Evolutionary conservation across 129 eudicot genomes (phyloP).

Genomic region (Flaveria robusta): DNA sequence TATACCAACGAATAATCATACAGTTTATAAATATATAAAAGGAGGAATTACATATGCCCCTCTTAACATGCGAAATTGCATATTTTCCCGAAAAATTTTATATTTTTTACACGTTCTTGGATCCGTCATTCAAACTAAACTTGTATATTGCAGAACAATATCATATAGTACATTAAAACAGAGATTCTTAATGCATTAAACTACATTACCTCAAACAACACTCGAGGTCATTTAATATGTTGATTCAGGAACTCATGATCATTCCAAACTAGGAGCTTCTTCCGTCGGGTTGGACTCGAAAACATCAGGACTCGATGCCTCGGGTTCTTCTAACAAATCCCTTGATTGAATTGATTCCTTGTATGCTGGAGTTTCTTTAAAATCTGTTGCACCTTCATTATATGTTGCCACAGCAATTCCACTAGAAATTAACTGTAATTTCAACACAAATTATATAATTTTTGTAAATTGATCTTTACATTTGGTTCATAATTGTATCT

Average conservation of each 20-base stretch:
- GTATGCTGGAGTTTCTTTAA: conserved; percentile 84
- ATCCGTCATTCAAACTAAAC: conserved; percentile 9
- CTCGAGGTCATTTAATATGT: conserved; percentile 6
- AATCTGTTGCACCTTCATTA: conserved; percentile 95
- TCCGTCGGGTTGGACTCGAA: conserved; percentile 96
- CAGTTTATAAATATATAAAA: too few species aligned
- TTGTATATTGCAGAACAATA: conserved; percentile 21
- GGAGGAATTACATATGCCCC: too few species aligned
- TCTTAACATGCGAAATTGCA: too few species aligned
- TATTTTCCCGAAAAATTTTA: too few species aligned
- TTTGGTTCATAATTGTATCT: background rate
- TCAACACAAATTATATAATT: conserved; percentile 3
- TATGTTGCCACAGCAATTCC: conserved; percentile 95
- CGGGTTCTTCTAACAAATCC: conserved; percentile 74
- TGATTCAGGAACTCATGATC: background rate
- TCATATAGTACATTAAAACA: conserved; percentile 13
- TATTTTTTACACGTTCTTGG: too few species aligned
- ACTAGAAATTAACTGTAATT: conserved; percentile 66
- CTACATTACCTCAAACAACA: conserved; percentile 15
- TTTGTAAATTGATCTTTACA: background rate
- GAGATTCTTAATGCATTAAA: background rate
- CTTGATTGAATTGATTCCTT: conserved; percentile 75
- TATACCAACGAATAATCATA: background rate
- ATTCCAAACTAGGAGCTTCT: conserved; percentile 92
- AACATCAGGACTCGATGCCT: conserved; percentile 71